phyloP scores from a whole-genome alignment of 2,329 filamentous ascomycete species.

The Corniculantispora saksenae region DNA sequence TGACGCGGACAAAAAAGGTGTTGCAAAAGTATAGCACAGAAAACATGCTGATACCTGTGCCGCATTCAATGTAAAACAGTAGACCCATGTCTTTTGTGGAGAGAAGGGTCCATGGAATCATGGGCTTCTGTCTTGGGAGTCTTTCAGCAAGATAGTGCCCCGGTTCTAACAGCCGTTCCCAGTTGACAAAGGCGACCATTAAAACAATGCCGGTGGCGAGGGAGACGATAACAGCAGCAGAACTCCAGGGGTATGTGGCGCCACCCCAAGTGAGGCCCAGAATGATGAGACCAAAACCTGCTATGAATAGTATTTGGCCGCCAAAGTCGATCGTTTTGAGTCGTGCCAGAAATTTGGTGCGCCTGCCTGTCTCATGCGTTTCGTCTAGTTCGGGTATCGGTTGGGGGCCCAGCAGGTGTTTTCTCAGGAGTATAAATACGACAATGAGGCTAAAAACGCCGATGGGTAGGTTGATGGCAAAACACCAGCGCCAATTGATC shows the following conservation, averaged over 20 bases:
- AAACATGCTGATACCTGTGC: conserved; percentile 57
- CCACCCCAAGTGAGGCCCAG: conserved; percentile 59
- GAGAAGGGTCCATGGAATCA: conserved; percentile 65
- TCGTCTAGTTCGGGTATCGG: conserved; percentile 47
- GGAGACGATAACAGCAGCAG: conserved; percentile 49
- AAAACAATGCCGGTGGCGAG: conserved; percentile 47
- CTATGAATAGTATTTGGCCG: conserved; percentile 58
- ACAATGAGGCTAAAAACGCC: conserved; percentile 52
- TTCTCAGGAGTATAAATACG: conserved; percentile 57
- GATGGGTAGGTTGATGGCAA: conserved; percentile 63
- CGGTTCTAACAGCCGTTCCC: conserved; percentile 57
- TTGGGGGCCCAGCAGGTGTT: conserved; percentile 58
- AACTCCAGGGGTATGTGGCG: conserved; percentile 52
- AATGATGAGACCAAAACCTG: conserved; percentile 55
- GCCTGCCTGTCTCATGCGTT: conserved; percentile 34
- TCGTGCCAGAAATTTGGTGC: conserved; percentile 42
- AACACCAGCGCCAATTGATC: conserved; percentile 66
- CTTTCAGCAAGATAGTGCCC: conserved; percentile 45
- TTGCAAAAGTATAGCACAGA: conserved; percentile 67
- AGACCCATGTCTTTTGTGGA: conserved; percentile 58
- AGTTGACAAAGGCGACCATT: conserved; percentile 45
- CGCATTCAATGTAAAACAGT: conserved; percentile 63
- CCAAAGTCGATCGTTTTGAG: conserved; percentile 57
- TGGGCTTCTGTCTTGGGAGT: conserved; percentile 58
- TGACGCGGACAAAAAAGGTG: conserved; percentile 66